Evolutionary conservation across 2,329 filamentous ascomycete species (phyloP).

Genomic region (Lithohypha guttulata): DNA sequence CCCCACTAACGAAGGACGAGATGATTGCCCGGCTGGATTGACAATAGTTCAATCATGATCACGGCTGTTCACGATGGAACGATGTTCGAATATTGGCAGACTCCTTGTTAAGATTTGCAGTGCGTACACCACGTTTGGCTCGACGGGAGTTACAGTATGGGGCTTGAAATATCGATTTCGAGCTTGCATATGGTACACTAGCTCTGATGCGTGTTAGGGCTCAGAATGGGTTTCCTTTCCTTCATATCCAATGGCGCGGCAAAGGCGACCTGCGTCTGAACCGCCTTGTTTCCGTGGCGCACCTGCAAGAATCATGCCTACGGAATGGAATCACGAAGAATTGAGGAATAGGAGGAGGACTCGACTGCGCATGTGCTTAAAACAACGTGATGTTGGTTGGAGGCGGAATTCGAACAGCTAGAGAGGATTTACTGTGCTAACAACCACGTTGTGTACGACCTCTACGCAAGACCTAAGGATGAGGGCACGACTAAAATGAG

Average conservation of each 20-base stretch:
- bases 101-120: slow-evolving; percentile 4
- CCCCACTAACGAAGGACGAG: slow-evolving; percentile 79
- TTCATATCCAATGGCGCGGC: no score
- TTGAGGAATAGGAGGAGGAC: neutral
- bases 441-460: no score
- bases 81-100: slow-evolving; percentile 28
- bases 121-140: slow-evolving; percentile 4
- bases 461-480: no score
- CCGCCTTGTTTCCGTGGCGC: no score
- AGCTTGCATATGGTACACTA: no score
- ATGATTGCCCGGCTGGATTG: slow-evolving; percentile 98
- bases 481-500: no score
- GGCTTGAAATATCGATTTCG: neutral
- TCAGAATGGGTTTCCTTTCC: slow-evolving; percentile 6
- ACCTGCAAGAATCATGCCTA: no score
- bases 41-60: no score
- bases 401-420: neutral
- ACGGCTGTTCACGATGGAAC: slow-evolving; percentile 28
- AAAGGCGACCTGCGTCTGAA: no score
- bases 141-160: slow-evolving; percentile 3
- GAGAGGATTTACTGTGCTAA: no score
- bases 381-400: neutral
- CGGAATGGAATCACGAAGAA: no score
- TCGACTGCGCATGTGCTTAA: neutral
- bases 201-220: no score